These are phyloP conservation scores for Penicillium simplicissimum DNA, from an alignment of 495 filamentous ascomycete species.

Conservation along the genomic window DNA sequence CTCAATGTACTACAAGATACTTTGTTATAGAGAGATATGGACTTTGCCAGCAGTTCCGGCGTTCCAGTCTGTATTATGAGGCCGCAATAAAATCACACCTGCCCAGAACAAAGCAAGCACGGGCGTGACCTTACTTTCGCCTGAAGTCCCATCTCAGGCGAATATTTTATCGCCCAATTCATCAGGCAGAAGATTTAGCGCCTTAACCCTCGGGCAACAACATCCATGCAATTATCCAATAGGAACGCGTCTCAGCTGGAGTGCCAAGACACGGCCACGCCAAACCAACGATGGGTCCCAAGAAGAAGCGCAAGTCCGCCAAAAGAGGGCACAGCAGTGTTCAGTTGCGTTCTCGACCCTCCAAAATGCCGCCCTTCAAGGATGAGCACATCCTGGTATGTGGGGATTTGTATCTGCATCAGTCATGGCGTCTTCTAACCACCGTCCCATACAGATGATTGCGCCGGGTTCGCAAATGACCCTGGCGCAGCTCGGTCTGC, in stretches of 20 bases:
- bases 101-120: too few relatives aligned
- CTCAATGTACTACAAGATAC: neutral
- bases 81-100: too few relatives aligned
- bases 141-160: neutral
- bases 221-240: too few relatives aligned
- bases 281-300: constrained; percentile 23
- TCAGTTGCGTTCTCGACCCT: neutral
- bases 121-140: too few relatives aligned
- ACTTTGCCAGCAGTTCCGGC: too few relatives aligned
- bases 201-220: neutral
- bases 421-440: neutral
- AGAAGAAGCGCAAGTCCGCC: neutral
- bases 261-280: neutral
- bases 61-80: too few relatives aligned
- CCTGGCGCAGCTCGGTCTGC: constrained; percentile 88
- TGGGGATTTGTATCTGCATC: neutral
- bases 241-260: too few relatives aligned
- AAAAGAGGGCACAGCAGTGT: neutral
- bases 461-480: constrained; percentile 92
- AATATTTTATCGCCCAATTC: neutral
- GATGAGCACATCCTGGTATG: constrained; percentile 75
- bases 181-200: too few relatives aligned
- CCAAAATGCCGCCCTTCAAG: constrained; percentile 69
- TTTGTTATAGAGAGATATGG: too few relatives aligned
- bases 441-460: constrained; percentile 55